Base-by-base conservation (phyloP, 768 basidiomycete species). In the Mycena polygramma region DNA sequence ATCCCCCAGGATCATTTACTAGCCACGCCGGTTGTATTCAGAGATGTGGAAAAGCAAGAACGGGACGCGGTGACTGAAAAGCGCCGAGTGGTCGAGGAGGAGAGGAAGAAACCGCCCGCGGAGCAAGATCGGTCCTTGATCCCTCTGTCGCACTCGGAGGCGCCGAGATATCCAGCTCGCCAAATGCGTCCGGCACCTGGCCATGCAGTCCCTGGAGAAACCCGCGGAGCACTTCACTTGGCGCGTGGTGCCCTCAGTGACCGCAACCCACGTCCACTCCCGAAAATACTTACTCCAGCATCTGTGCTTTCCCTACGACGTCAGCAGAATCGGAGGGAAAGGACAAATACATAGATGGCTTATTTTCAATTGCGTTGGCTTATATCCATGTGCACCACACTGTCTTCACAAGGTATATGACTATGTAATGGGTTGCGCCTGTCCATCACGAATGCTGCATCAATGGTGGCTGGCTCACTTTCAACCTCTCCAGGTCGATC, bases 1-100 rank as follows among this genome's bases (percentile, higher is more conserved):
- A 57, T 69, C 35, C 63, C 71, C 5, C 71, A 94, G 93, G 91
- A 93, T 70, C 86, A 87, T 43, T 78, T 94, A 39, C 76, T 94
- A 54, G 93, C 93, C 2, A 86, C 86, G 57, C 92, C 93, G 0
- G 75, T 92, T 62, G 87, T 84, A 11, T 80, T 84, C 69, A 84
- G 83, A 76, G 75, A 84, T 68, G 73, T 86, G 57, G 81, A 86
- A 65, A 84, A 84, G 80, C 86, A 83, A 63, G 76, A 64, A 37
- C 77, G 78, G 64, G 77, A 77, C 73, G 75, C 73, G 22, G 26
- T 65, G 39, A 26, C 69, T 37, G 65, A 45, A 10, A 46, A n/a
- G 35, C 72, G 41, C 49, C 60, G 36, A 37, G 4, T 36, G 37
- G 43, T 61, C 36, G 19, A 30, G 15, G 69, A 36, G 13, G 66